phyloP scores from a whole-genome alignment of 352 stramenopile species.

The Phytopythium ostracodes region DNA sequence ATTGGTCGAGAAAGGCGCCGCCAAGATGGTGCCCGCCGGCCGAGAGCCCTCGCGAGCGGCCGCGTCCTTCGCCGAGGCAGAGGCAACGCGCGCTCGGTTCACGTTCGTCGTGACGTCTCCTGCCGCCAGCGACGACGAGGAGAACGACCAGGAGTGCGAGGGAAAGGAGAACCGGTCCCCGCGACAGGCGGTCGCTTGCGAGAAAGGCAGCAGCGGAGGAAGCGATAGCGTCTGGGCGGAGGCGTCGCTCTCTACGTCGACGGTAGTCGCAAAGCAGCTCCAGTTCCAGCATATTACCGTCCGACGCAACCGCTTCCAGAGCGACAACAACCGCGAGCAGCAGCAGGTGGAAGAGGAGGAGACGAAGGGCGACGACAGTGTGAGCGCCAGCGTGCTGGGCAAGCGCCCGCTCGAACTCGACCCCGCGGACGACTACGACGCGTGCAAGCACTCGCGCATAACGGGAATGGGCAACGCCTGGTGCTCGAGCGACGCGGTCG shows the following conservation, averaged over 20 bases:
- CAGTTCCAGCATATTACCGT: slow-evolving; percentile 14
- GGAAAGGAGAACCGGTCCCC: slow-evolving; percentile 24
- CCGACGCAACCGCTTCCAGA: background rate
- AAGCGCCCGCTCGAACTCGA: background rate
- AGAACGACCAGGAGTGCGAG: slow-evolving; percentile 10
- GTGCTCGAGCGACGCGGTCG: slow-evolving; percentile 3
- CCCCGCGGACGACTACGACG: background rate
- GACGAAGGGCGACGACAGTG: slow-evolving; percentile 4
- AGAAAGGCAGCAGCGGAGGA: slow-evolving; percentile 4
- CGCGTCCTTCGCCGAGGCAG: background rate
- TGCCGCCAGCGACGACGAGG: slow-evolving; percentile 4
- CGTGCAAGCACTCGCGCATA: background rate
- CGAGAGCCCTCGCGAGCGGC: background rate
- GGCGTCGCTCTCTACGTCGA: background rate
- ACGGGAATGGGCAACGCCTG: slow-evolving; percentile 5
- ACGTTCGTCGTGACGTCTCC: background rate
- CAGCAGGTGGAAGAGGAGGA: slow-evolving; percentile 4
- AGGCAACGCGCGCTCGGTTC: background rate
- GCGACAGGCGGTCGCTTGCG: background rate
- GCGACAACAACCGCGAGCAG: background rate
- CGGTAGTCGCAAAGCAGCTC: slow-evolving; percentile 1
- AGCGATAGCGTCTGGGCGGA: background rate
- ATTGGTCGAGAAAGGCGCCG: background rate
- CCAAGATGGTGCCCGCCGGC: background rate
- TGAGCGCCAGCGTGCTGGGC: background rate